Base-by-base conservation (phyloP, 139 green algal genomes). In the Chlorella sorokiniana region DNA sequence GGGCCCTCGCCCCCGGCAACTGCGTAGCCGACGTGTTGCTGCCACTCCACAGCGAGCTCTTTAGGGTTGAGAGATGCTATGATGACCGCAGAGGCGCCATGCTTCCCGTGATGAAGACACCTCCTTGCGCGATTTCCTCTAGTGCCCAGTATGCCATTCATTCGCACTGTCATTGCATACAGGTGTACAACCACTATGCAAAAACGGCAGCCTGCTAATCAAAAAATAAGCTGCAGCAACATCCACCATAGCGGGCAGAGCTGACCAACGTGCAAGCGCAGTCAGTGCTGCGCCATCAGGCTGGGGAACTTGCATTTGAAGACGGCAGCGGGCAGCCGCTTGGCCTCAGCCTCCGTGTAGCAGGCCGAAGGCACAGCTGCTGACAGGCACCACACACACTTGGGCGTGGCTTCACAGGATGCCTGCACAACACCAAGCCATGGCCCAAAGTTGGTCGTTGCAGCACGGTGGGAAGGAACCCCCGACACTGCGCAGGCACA, bases 271-370 rank as follows among this genome's bases (percentile, higher is more conserved):
- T 18, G 3, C 52, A 27, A 33, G 2, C 52, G 3, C 25, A 23
- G 37, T 56, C 35, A 44, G 27, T 69, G 41, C 54, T 69, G 37
- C 38, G 62, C 38, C n/a, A 31, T 31, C 31, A 82, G 62, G 76
- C 63, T 65, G 35, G 83, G 76, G 65, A 84, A 76, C 37, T 80
- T 54, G 65, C 84, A 88, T 18, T 65, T 22, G 69, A 88, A 88
- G 20, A 86, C 85, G 44, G 74, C 85, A 4, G 80, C 18, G 23
- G 85, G 85, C 48, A 88, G 79, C 41, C 69, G 78, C 52, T 78
- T 68, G 37, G 84, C 84, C 44, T 88, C 75, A 3, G 38, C 56
- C 37, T 85, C 59, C 1, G 78, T 63, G 52, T 88, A 88, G 59
- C 84, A 88, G n/a, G 70, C 42, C 8, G 35, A 62, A 23, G 56